phyloP scores from a whole-genome alignment of 1,284 basidiomycete species.

The Irpex lacteus region DNA sequence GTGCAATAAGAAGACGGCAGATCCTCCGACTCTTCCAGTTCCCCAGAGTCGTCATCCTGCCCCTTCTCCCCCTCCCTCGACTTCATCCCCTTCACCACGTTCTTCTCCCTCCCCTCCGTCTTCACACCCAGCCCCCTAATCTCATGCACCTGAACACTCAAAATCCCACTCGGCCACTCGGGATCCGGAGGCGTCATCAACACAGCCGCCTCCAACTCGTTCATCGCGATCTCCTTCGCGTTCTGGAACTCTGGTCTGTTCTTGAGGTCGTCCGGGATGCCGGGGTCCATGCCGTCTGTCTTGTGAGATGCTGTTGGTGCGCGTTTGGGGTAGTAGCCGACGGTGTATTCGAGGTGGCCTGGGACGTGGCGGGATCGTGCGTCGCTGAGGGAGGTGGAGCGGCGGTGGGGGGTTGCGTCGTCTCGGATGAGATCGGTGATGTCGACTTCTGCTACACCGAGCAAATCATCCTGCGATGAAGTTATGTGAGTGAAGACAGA shows the following conservation, averaged over 20 bases:
- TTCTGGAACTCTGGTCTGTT: slow-evolving; percentile 31
- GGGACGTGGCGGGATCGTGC: slow-evolving; percentile 27
- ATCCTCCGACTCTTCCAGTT: slow-evolving; percentile 48
- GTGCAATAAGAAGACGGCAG: slow-evolving; percentile 56
- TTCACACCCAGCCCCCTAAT: slow-evolving; percentile 30
- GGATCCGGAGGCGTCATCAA: slow-evolving; percentile 59
- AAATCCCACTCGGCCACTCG: slow-evolving; percentile 54
- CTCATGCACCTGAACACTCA: slow-evolving; percentile 59
- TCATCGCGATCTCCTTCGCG: slow-evolving; percentile 27
- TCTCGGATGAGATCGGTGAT: slow-evolving; percentile 31
- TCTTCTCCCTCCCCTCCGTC: slow-evolving; percentile 24
- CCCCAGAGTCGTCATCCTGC: slow-evolving; percentile 54
- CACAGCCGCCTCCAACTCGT: slow-evolving; percentile 44
- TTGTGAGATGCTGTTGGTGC: slow-evolving; percentile 45
- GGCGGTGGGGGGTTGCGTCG: slow-evolving; percentile 28
- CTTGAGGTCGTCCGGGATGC: slow-evolving; percentile 32
- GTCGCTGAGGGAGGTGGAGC: slow-evolving; percentile 25
- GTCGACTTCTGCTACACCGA: slow-evolving; percentile 32
- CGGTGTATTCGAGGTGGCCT: slow-evolving; percentile 41
- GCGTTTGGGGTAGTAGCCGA: slow-evolving; percentile 66
- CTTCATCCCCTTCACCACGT: slow-evolving; percentile 23
- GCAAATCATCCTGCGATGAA: slow-evolving; percentile 32
- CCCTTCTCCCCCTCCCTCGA: slow-evolving; percentile 47
- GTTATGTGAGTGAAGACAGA: background rate
- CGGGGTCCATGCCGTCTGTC: slow-evolving; percentile 33